These are phyloP conservation scores for Escallonia herrerae DNA, from an alignment of 129 eudicot genomes.

Conservation along the genomic window DNA sequence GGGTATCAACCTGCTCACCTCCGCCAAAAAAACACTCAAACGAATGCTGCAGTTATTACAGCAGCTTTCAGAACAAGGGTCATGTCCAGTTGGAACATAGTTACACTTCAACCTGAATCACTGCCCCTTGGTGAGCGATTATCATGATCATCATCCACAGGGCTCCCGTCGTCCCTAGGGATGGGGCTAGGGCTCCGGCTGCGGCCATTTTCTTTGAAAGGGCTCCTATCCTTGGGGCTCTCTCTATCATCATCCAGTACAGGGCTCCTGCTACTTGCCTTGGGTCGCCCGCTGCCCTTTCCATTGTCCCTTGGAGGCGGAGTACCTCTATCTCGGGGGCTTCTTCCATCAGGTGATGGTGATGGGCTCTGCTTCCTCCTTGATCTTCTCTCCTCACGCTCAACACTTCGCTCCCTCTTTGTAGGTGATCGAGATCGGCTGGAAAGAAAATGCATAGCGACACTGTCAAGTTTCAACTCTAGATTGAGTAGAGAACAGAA, in stretches of 20 bases:
- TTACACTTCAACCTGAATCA: slow-evolving; percentile 15
- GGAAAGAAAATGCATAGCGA: slow-evolving; percentile 5
- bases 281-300: slow-evolving; percentile 22
- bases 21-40: neutral
- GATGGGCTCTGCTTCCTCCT: slow-evolving; percentile 60
- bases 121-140: slow-evolving; percentile 52
- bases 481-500: too few relatives aligned
- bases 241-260: slow-evolving; percentile 21
- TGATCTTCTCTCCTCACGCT: slow-evolving; percentile 50
- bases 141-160: slow-evolving; percentile 34
- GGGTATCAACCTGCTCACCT: neutral
- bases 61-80: neutral
- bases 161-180: slow-evolving; percentile 35
- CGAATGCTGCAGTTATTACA: neutral
- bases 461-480: too few relatives aligned
- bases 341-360: slow-evolving; percentile 46
- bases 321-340: slow-evolving; percentile 40
- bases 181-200: slow-evolving; percentile 36
- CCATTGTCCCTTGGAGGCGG: slow-evolving; percentile 39
- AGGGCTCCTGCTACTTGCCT: slow-evolving; percentile 29
- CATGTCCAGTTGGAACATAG: neutral
- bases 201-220: slow-evolving; percentile 42
- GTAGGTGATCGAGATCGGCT: slow-evolving; percentile 71
- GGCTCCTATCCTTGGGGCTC: slow-evolving; percentile 28
- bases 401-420: slow-evolving; percentile 44